phyloP scores from a whole-genome alignment of 1,284 basidiomycete genomes.

The Cryptococcus floricola region DNA sequence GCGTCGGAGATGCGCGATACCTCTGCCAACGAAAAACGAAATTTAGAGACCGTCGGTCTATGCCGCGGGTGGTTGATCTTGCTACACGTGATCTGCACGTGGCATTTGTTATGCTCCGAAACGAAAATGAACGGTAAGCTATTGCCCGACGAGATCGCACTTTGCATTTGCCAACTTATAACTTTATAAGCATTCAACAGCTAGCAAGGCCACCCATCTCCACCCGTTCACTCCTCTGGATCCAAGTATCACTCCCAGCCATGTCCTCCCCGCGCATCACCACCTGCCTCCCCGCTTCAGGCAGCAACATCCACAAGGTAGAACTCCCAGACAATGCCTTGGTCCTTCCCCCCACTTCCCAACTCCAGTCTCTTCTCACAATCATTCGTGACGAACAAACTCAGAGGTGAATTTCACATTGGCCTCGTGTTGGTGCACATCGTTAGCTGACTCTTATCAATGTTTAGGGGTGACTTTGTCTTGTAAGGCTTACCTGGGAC shows the following conservation, averaged over 20 bases:
- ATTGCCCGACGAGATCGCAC: no score
- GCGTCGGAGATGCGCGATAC: no score
- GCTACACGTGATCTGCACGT: no score
- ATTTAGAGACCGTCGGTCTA: no score
- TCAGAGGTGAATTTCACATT: conserved; percentile 42
- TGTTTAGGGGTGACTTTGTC: conserved; percentile 81
- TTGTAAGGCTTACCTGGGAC: conserved; percentile 57
- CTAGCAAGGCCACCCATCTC: neutral
- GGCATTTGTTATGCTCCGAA: neutral
- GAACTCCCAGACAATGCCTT: conserved; percentile 42
- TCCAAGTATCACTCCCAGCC: neutral
- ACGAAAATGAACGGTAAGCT: neutral
- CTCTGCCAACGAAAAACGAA: no score
- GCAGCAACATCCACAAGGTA: conserved; percentile 34
- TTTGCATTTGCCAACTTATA: no score
- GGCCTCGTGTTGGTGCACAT: neutral
- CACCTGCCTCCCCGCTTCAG: conserved; percentile 32
- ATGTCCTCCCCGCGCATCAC: conserved; percentile 19
- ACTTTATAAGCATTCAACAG: neutral
- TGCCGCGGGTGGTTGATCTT: no score
- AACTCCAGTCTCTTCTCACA: conserved; percentile 92
- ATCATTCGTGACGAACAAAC: conserved; percentile 88
- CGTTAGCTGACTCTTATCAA: neutral
- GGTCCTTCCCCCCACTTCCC: conserved; percentile 60
- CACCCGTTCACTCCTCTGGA: neutral